Evolutionary conservation across 371 early-diverging fungal species (phyloP), one percentile per base, ranked within the genome.

Genomic region (Syncephalastrum monosporum): DNA sequence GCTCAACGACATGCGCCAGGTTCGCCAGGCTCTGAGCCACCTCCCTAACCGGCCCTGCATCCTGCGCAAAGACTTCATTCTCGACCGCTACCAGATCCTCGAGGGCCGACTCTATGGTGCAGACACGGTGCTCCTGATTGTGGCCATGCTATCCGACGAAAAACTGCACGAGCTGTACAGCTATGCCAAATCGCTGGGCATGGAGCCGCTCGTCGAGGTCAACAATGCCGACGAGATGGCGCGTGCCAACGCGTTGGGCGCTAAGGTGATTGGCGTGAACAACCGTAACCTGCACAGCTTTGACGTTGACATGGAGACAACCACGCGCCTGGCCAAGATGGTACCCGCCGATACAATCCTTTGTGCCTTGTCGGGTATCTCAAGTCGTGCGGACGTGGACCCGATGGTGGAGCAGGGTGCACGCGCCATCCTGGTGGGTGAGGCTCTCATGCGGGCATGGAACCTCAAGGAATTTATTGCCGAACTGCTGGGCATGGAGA

Each of bases 181-280:
- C 7, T 91, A 88, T 60, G 71, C 95, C 3, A 82, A 90, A 12
- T 56, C 64, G 7, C 77, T 96, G 8, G 93, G 93, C 2, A 97
- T 98, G 91, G 97, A 97, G 69, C 96, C 99, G n/a, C 72, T 98
- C 57, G 97, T 97, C 1, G 99, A 98, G 73, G 97, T 98, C 42
- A 95, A 96, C 68, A 91, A 88, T 62, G 82, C 71, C 12, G 87
- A 82, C 29, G 97, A 98, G 75, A 94, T 96, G 95, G 69, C 82
- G 29, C 79, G 84, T 41, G 98, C 98, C 0, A 68, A 94, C 38
- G 83, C 82, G 14, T 66, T 88, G 3, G 95, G 93, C 0, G 85
- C 99, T 17, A 82, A 82, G 64, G 85, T 96, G 42, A 89, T 98
- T 64, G 99, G 99, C 53, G 93, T 96, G 63, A 98, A 98, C 71